Percentiles rank a stretch among this genome's conserved stretches.
phyloP scores from a whole-genome alignment of 805 yeast genomes.

The Ascoidea asiatica region DNA sequence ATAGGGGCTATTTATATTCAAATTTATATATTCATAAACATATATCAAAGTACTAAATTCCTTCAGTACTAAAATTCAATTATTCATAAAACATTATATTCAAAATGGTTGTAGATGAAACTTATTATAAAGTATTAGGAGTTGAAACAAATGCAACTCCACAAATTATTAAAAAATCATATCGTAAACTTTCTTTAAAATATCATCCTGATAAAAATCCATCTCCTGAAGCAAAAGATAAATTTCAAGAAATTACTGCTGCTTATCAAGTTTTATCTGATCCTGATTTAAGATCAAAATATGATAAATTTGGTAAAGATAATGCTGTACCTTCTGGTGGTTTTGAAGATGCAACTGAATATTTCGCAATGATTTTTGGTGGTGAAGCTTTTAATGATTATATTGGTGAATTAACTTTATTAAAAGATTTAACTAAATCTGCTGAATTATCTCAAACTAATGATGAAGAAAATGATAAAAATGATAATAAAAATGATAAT shows the following conservation, averaged over 20 bases:
- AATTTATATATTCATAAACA: too few species aligned
- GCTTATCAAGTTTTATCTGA: conserved; percentile 73
- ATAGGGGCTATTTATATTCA: too few species aligned
- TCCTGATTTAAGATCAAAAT: conserved; percentile 45
- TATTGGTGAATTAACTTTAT: conserved; percentile 77
- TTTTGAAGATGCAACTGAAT: conserved; percentile 63
- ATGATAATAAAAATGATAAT: conserved; percentile 19
- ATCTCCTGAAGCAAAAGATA: conserved; percentile 62
- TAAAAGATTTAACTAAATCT: conserved; percentile 60
- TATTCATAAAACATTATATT: not conserved
- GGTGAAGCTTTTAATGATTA: conserved; percentile 80
- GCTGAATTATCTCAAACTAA: conserved; percentile 36
- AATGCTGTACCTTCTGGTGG: conserved; percentile 59
- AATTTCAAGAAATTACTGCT: conserved; percentile 46
- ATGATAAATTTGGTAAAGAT: conserved; percentile 67
- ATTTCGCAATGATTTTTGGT: conserved; percentile 65
- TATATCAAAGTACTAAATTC: too few species aligned
- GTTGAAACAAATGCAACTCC: conserved; percentile 45
- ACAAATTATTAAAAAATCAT: conserved; percentile 64
- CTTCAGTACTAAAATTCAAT: too few species aligned
- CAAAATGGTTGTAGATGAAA: conserved; percentile 60
- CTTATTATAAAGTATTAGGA: conserved; percentile 56
- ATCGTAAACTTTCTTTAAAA: conserved; percentile 60
- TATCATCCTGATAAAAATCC: conserved; percentile 79
- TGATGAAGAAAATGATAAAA: conserved; percentile 23